Evolutionary conservation across 306 rosid genomes (phyloP), one percentile per base, ranked within the genome.

Genomic region (Hylodesmum podocarpum): DNA sequence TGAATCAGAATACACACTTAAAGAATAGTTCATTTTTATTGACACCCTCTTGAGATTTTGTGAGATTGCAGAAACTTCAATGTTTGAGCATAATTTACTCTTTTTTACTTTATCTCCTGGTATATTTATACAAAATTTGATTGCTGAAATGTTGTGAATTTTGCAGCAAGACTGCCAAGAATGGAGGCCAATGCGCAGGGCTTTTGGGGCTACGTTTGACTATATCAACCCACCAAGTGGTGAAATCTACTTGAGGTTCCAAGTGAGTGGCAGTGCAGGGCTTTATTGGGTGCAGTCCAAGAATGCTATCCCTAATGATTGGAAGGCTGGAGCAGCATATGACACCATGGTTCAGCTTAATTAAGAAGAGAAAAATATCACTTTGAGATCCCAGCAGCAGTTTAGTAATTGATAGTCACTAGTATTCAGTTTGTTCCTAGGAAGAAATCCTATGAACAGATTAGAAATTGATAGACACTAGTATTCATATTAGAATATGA

Each of bases 121-220:
- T 0, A 0, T 49, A 5, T 13, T 61, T 8, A 33, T 36, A 39
- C n/a, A 15, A 10, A 37, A 37, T 25, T 50, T 77, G 36, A 51
- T 16, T 40, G 4, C 8, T 77, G 61, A 19, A 51, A 66, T 76
- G 57, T 22, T 29, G 62, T 19, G 15, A 47, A 34, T 68, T 68
- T 9, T 27, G 78, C 78, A 92, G 91, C 89, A 78, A 73, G 88
- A 89, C n/a, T 49, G 63, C 89, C 44, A 88, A 13, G 76, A 78
- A 69, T 89, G 98, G 98, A 81, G 29, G 69, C 82, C 82, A 0
- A 21, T 91, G 89, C 82, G 98, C 0, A 87, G 91, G 59, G 87
- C 79, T 1, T 89, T 43, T 43, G 98, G 97, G 53, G 89, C 78
- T 47, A 93, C 91, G 28, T 94, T 89, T 87, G 98, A 94, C 80